phyloP scores from a whole-genome alignment of 108 stramenopile genomes.

The Aurantiochytrium sp. region DNA sequence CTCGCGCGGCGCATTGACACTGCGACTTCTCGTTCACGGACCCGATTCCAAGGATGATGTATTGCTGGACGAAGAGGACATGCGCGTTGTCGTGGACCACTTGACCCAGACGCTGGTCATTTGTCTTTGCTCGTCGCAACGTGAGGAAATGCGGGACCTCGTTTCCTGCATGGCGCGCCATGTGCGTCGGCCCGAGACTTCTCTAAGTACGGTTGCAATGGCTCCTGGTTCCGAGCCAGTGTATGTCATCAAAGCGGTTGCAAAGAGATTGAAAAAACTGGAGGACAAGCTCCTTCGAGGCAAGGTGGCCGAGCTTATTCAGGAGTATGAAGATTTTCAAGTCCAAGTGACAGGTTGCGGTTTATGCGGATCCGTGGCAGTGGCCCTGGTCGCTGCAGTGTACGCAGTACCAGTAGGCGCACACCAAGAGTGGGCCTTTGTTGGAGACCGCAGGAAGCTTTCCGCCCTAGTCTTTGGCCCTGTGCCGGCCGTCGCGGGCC shows the following conservation, averaged over 20 bases:
- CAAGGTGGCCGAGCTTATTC: not conserved
- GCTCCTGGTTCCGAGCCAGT: not conserved
- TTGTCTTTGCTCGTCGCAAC: not conserved
- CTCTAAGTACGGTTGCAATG: not conserved
- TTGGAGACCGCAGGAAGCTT: not conserved
- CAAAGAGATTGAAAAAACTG: not conserved
- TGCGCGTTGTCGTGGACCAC: not conserved
- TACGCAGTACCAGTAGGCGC: not conserved
- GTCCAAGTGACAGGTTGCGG: not conserved
- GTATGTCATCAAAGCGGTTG: not conserved
- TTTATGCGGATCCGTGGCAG: not conserved
- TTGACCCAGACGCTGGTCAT: not conserved
- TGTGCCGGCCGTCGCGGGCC: not conserved
- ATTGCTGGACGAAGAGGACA: not conserved
- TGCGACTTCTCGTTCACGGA: not conserved
- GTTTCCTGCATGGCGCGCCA: not conserved
- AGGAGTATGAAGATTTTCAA: not conserved
- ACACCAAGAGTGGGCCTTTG: not conserved
- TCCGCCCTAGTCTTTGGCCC: not conserved
- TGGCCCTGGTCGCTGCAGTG: not conserved
- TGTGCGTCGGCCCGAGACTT: not conserved
- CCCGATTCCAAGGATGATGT: not conserved
- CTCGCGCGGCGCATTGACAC: not conserved
- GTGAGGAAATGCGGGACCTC: not conserved
- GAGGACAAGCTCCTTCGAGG: not conserved